Base-by-base conservation (phyloP, 169 alveolate genomes). In the Cryptosporidium meleagridis region DNA sequence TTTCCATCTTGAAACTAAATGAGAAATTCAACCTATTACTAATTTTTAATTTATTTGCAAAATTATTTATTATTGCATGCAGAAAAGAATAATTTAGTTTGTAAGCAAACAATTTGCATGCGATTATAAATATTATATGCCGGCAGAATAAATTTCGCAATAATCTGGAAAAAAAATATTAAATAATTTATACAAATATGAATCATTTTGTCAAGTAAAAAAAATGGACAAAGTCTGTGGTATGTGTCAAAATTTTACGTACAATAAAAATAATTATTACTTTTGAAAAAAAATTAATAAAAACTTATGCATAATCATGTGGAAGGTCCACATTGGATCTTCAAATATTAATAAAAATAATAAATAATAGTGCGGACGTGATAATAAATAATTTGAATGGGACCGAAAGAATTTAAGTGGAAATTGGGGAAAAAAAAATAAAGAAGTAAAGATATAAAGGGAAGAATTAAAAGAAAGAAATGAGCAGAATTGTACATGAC, bases 271-370 rank as follows among this genome's bases (percentile, higher is more conserved):
- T 70, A 39, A 9, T 70, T 31, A 31, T 16, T 23, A 70, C 23
- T 10, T 33, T 1, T 35, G 51, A 65, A 73, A 73, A 73, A 73
- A 53, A 37, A 23, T 39, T 31, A 62, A 75, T 45, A 45, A 73
- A 52, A 73, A 73, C 52, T 73, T 73, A 53, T 73, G 70, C 70
- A 59, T 59, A 73, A 8, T 59, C 86, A 80, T 80, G 89, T 80
- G 89, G 89, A 80, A 37, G 65, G 59, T 80, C 89, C 89, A 80
- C 89, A 80, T 73, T 45, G 70, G 86, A 73, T 73, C 86, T 73
- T 73, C 86, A 73, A 73, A 73, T 73, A 73, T 29, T 73, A 41
- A 41, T 48, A 51, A 73, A 9, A 53, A 73, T 23, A 53, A 73
- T 31, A 73, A 52, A 26, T 10, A 51, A n/a, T 73, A 65, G 51